Evolutionary conservation across 768 basidiomycete species (phyloP).

Genomic region (Arthromyces matolae): DNA sequence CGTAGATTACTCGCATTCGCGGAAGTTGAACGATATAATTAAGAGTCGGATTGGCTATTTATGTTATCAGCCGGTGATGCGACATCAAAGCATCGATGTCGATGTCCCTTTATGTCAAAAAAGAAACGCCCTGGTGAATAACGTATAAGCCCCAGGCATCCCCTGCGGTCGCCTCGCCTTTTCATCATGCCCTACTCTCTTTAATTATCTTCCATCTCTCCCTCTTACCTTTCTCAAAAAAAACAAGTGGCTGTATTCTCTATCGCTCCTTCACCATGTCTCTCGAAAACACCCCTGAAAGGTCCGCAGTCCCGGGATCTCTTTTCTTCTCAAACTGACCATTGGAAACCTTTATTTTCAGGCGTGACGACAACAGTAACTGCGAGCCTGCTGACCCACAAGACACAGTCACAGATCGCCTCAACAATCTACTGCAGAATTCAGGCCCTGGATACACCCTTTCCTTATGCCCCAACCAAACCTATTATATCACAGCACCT

Average conservation of each 20-base stretch:
- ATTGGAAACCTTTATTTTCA: not conserved
- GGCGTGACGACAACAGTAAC: conserved; percentile 2
- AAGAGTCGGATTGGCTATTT: too few species aligned
- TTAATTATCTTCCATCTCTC: not conserved
- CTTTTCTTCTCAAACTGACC: not conserved
- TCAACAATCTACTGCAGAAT: conserved; percentile 61
- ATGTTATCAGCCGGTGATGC: too few species aligned
- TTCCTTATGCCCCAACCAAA: conserved; percentile 56
- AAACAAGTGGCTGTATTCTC: too few species aligned
- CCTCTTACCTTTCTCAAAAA: not conserved
- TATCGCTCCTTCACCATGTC: not conserved
- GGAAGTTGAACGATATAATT: too few species aligned
- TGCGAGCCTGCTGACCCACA: conserved; percentile 51
- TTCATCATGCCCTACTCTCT: not conserved
- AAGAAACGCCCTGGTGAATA: too few species aligned
- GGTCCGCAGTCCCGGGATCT: too few species aligned
- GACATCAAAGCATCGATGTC: too few species aligned
- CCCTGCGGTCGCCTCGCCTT: not conserved
- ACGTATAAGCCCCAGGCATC: not conserved
- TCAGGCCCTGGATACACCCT: conserved; percentile 67
- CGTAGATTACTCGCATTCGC: too few species aligned
- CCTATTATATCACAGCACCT: conserved; percentile 64
- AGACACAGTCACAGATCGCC: conserved; percentile 58
- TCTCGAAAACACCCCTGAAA: too few species aligned
- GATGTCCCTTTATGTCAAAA: too few species aligned